Evolutionary conservation across 2,329 filamentous ascomycete species (phyloP).

Genomic region (Dothistroma pini): DNA sequence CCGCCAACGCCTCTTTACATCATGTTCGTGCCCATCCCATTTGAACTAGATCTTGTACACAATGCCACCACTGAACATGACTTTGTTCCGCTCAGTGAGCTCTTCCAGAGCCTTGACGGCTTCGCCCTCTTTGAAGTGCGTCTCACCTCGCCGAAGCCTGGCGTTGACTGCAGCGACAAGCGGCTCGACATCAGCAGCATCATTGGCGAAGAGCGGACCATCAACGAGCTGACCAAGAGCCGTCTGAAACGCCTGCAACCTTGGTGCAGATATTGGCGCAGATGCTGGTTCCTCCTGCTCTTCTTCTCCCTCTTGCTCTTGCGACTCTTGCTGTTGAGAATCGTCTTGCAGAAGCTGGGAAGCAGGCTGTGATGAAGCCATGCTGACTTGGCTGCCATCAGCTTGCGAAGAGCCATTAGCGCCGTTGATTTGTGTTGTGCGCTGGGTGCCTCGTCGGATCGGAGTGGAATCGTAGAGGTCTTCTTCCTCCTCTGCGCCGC

Average conservation of each 20-base stretch:
- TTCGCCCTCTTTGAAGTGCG: constrained; percentile 66
- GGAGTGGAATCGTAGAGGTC: constrained; percentile 49
- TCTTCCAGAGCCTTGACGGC: constrained; percentile 71
- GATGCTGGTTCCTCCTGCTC: constrained; percentile 40
- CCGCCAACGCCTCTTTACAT: not conserved
- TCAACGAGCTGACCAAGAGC: constrained; percentile 80
- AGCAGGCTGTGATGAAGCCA: constrained; percentile 74
- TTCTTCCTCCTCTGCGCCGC: constrained; percentile 45
- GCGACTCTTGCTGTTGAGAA: constrained; percentile 41
- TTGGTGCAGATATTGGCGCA: constrained; percentile 54
- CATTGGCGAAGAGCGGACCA: constrained; percentile 79
- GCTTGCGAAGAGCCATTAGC: constrained; percentile 38
- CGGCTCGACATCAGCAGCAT: constrained; percentile 70
- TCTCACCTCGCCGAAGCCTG: constrained; percentile 57
- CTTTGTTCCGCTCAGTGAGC: constrained; percentile 79
- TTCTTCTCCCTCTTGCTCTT: constrained; percentile 32
- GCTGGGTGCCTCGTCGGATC: constrained; percentile 24
- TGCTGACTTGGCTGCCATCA: constrained; percentile 57
- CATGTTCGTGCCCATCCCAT: not conserved
- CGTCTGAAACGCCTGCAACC: constrained; percentile 72
- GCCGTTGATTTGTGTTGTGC: constrained; percentile 35
- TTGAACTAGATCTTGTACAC: constrained; percentile 48
- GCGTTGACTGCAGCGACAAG: constrained; percentile 78
- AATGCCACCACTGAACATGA: constrained; percentile 64
- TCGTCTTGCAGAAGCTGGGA: constrained; percentile 63